Base-by-base conservation (phyloP, 2,329 filamentous ascomycete genomes). In the Truncatella angustata region DNA sequence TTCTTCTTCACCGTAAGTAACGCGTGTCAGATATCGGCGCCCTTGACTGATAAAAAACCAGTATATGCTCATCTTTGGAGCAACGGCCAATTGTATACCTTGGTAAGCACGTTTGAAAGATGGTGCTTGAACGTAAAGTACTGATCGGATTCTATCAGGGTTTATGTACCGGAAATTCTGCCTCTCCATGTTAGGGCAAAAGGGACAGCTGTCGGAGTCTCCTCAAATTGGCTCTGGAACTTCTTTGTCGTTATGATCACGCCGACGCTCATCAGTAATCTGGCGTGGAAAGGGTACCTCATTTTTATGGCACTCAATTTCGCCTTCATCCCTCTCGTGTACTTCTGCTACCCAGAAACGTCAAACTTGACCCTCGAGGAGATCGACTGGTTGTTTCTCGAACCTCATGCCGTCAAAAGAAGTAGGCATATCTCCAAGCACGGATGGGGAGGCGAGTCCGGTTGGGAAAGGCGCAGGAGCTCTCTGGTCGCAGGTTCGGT, bases 271-370 rank as follows among this genome's bases (percentile, higher is more conserved):
- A 72, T 81, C 53, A 70, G 70, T 44, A 71, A 69, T 4, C 63
- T 82, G 1, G 58, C 70, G 23, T 81, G 76, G 75, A 74, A 76
- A 56, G 74, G 73, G 0, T 81, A 81, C 55, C 63, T 81, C 3
- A 79, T 80, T 56, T 81, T 79, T 63, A 76, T 76, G 66, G 67
- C 64, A 21, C 67, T 75, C 9, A 79, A 80, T 56, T 68, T 78
- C 20, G 57, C 60, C 10, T 75, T 75, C 44, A 62, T 75, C 1
- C 73, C 73, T 0, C 59, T 74, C 4, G 62, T 74, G 2, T 76
- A 73, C 59, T 69, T 73, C 51, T 71, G 76, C 58, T 80, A 77
- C 45, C 80, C 80, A 0, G 81, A 84, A 59, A 83, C 79, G 0
- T 69, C 66, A 21, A 74, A 75, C 36, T 63, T 78, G 7, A 68